Base-by-base conservation (phyloP, 2,329 filamentous ascomycete genomes). In the Fusarium pseudocircinatum region DNA sequence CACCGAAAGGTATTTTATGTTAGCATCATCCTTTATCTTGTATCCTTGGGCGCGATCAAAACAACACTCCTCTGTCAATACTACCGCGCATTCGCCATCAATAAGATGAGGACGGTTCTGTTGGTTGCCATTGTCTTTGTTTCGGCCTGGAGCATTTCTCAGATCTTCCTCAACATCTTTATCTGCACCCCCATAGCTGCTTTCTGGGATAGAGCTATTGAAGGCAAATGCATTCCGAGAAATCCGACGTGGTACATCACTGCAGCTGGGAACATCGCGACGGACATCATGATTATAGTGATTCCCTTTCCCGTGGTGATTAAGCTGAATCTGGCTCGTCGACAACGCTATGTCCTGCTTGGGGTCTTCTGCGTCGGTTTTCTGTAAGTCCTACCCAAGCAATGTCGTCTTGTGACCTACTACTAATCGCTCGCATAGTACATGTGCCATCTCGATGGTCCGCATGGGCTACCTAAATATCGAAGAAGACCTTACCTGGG, bases 141-240 rank as follows among this genome's bases (percentile, higher is more conserved):
- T 10, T 50, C 28, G 2, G 15, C 46, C 28, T 50, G 46, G 28
- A 50, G 28, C 28, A 32, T 50, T 12, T 50, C 22, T n/a, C 46
- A 50, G 22, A 32, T 50, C 1, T 32, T 50, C 28, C 22, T 50
- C 2, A 13, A 0, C 6, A 50, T 50, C 4, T 50, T 50, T 2
- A 14, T 32, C 1, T 50, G 46, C 12, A 32, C 15, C 3, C 46
- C 46, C 2, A 5, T 13, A 14, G 22, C 28, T 24, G 46, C 22
- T 0, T 32, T 32, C 28, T 50, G 46, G 46, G 28, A 50, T 2
- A 7, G 3, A 18, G 0, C 5, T 14, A 18, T 50, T 0, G 0
- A 50, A 0, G 46, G 46, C 7, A 24, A 32, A 32, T 50, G 46
- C 15, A 4, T 50, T 10, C 46, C 22, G 11, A 32, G 4, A 7